Percentiles rank a stretch among this genome's conserved stretches.
These are phyloP conservation scores for Caryopteris hybrid DNA, from an alignment of 305 asterid species.

Conservation along the genomic window DNA sequence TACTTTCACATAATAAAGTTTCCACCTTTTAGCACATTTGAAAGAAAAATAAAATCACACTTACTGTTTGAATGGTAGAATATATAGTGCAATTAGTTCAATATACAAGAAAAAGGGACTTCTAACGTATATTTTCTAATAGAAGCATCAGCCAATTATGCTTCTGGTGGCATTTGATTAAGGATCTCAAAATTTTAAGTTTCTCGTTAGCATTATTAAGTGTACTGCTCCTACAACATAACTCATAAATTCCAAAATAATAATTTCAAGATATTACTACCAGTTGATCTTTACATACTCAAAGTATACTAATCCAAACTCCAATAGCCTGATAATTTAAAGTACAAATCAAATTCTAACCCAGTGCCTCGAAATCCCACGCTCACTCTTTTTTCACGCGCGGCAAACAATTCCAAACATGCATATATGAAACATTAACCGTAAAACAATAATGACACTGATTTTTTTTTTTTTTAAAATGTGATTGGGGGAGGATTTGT, in stretches of 20 bases:
- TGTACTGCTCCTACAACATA: background rate
- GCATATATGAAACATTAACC: background rate
- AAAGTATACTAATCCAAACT: background rate
- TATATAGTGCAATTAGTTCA: background rate
- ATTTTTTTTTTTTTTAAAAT: no score
- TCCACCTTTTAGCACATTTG: background rate
- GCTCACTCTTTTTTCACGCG: background rate
- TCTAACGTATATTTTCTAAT: background rate
- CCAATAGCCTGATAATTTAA: background rate
- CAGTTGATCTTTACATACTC: background rate
- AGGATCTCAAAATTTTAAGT: background rate
- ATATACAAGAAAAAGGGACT: background rate
- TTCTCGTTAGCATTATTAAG: background rate
- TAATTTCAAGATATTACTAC: background rate
- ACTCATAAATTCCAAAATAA: background rate
- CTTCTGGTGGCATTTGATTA: conserved; percentile 3
- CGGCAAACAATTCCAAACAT: conserved; percentile 1
- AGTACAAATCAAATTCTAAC: background rate
- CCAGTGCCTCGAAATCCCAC: background rate
- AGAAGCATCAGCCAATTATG: background rate
- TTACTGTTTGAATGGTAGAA: background rate
- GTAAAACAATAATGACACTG: background rate
- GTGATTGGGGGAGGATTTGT: no score
- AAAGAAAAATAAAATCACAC: background rate
- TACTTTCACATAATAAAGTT: background rate